Percentiles rank a stretch among this genome's conserved stretches.
These are phyloP conservation scores for Tolypocladium tundrense DNA, from an alignment of 2,329 filamentous ascomycete genomes.

Conservation along the genomic window DNA sequence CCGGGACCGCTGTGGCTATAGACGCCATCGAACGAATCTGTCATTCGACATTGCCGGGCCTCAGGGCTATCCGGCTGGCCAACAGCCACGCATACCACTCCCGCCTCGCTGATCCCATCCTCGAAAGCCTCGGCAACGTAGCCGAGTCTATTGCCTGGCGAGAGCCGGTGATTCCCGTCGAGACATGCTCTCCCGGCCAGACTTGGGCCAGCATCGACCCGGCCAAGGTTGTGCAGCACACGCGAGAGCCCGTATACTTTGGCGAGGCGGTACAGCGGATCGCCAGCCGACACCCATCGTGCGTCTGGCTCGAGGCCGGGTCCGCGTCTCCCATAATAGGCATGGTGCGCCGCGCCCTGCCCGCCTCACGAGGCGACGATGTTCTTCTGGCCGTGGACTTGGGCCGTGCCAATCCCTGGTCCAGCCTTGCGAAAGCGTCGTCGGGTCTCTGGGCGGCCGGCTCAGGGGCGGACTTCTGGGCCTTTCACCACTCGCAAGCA, in stretches of 20 bases:
- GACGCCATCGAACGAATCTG: neutral
- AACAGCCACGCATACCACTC: conserved; percentile 5
- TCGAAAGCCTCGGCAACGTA: neutral
- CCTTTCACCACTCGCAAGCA: conserved; percentile 9
- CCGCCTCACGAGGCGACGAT: neutral
- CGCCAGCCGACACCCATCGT: conserved; percentile 6
- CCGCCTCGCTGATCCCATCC: neutral
- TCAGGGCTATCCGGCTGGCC: neutral
- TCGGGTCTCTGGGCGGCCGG: conserved; percentile 10
- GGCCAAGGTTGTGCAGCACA: conserved; percentile 15
- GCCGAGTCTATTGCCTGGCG: neutral
- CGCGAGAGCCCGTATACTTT: conserved; percentile 21
- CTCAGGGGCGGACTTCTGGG: conserved; percentile 12
- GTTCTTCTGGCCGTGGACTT: conserved; percentile 2
- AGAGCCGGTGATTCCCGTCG: conserved; percentile 1
- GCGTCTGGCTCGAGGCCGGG: conserved; percentile 22
- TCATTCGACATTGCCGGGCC: neutral
- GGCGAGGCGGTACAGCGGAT: conserved; percentile 16
- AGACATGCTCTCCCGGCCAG: conserved; percentile 5
- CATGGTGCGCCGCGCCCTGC: conserved; percentile 20
- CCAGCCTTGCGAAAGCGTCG: neutral
- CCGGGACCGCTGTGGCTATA: conserved; percentile 15
- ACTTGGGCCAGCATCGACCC: conserved; percentile 3
- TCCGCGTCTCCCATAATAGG: conserved; percentile 20
- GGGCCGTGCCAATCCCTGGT: neutral